A percentile compares a stretch with the other conserved stretches of the same genome.
Evolutionary conservation across 192 early-diverging fungal genomes (phyloP).

Genomic region (Coemansia sp.): DNA sequence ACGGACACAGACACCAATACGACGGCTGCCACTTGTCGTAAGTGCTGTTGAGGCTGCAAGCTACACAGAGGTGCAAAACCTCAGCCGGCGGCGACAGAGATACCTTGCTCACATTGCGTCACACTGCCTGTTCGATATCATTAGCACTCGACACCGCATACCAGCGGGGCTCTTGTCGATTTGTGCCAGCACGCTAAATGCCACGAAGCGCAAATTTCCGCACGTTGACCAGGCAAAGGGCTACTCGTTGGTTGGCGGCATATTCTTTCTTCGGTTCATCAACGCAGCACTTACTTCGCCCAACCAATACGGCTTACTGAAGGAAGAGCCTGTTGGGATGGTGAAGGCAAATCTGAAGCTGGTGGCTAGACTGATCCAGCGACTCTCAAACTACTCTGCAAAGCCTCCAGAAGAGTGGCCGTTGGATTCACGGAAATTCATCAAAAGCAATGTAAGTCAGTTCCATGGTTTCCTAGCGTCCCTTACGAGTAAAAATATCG

Average conservation of each 20-base stretch:
- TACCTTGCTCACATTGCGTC: constrained; percentile 37
- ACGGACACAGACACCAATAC: constrained; percentile 15
- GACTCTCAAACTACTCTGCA: constrained; percentile 44
- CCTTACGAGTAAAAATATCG: constrained; percentile 18
- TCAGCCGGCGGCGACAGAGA: constrained; percentile 44
- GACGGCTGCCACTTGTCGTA: constrained; percentile 24
- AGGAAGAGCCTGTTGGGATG: constrained; percentile 9
- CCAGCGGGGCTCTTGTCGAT: constrained; percentile 38
- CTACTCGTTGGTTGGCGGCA: constrained; percentile 46
- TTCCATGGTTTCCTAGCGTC: constrained; percentile 36
- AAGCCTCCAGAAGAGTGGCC: constrained; percentile 47
- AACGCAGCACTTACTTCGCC: constrained; percentile 46
- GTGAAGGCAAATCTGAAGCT: constrained; percentile 45
- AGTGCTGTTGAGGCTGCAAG: constrained; percentile 40
- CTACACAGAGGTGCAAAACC: constrained; percentile 52
- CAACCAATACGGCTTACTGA: constrained; percentile 39
- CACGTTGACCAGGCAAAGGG: constrained; percentile 23
- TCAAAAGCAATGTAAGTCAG: constrained; percentile 24
- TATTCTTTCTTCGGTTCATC: constrained; percentile 50
- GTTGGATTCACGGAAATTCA: constrained; percentile 34
- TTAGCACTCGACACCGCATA: constrained; percentile 23
- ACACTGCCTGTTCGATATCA: constrained; percentile 43
- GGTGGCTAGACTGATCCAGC: constrained; percentile 40
- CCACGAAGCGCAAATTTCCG: constrained; percentile 33
- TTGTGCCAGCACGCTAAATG: constrained; percentile 31